Evolutionary conservation across 768 basidiomycete species (phyloP).

Genomic region (Phlebiopsis gigantea): DNA sequence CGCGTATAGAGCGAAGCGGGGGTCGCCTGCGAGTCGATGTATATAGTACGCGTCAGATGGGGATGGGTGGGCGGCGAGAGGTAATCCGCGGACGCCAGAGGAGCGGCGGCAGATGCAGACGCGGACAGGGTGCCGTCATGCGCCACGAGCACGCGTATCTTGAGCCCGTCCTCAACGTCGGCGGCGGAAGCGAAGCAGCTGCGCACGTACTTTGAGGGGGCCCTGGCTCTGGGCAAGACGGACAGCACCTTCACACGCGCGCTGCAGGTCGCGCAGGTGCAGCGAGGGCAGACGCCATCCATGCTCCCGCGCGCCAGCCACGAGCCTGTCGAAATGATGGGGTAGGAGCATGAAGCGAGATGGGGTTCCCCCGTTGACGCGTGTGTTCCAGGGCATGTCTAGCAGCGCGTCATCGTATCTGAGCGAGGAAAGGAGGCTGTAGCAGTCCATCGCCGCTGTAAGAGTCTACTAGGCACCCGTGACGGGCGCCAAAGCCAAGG

Average conservation of each 20-base stretch:
- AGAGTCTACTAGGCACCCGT: too few species aligned
- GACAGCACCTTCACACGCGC: slow-evolving; percentile 42
- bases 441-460: too few species aligned
- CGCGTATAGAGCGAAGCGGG: slow-evolving; percentile 50
- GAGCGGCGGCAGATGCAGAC: slow-evolving; percentile 11
- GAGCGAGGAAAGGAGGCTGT: slow-evolving; percentile 45
- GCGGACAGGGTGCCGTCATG: slow-evolving; percentile 15
- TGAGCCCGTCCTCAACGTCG: not conserved
- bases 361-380: slow-evolving; percentile 40
- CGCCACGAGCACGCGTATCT: slow-evolving; percentile 48
- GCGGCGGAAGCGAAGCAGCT: slow-evolving; percentile 12
- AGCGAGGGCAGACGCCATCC: slow-evolving; percentile 33
- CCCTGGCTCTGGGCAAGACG: slow-evolving; percentile 1
- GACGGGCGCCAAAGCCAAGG: not conserved
- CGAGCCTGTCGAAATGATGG: slow-evolving; percentile 58
- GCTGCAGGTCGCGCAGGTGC: slow-evolving; percentile 12
- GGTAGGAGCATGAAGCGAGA: slow-evolving; percentile 58
- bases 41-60: slow-evolving; percentile 37
- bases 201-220: slow-evolving; percentile 17
- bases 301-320: slow-evolving; percentile 43
- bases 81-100: slow-evolving; percentile 18
- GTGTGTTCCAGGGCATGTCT: slow-evolving; percentile 48
- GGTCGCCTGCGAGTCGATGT: slow-evolving; percentile 52
- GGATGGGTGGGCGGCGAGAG: slow-evolving; percentile 29
- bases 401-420: slow-evolving; percentile 52